Evolutionary conservation across 768 basidiomycete genomes (phyloP).

Genomic region (Russula vinacea): DNA sequence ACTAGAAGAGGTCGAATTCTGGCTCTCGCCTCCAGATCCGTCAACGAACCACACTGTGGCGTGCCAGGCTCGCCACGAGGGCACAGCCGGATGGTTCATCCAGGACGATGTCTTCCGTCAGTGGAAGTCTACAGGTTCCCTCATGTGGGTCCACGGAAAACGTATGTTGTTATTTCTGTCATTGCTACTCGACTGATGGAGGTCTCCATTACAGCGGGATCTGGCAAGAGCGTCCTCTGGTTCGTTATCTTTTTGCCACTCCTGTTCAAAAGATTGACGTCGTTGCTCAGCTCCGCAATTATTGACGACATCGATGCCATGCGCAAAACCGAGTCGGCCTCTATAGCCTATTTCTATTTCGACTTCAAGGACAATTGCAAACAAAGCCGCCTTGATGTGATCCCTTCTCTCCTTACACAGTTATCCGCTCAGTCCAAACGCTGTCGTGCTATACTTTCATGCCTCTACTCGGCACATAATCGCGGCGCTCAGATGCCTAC

Average conservation of each 20-base stretch:
- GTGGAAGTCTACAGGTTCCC: conserved; percentile 6
- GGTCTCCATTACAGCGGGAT: not conserved
- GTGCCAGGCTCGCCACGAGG: not conserved
- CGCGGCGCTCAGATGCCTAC: not conserved
- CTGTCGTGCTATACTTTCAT: not conserved
- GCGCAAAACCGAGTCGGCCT: not conserved
- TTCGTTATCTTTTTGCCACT: not conserved
- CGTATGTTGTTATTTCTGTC: not conserved
- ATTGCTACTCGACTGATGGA: not conserved
- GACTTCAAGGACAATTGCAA: not conserved
- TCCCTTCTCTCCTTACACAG: conserved; percentile 9
- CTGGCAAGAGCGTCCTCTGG: conserved; percentile 12
- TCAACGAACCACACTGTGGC: not conserved
- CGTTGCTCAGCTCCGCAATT: conserved; percentile 2
- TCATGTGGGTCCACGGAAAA: no score
- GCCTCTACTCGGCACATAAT: not conserved
- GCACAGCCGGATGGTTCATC: not conserved
- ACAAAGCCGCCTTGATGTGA: not conserved
- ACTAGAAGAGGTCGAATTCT: not conserved
- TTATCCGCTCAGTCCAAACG: not conserved
- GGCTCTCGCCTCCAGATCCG: conserved; percentile 18
- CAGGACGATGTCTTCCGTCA: not conserved
- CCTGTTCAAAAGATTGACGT: not conserved
- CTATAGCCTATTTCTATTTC: conserved; percentile 11
- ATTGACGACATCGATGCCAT: not conserved